Evolutionary conservation across 75 land plant genomes (phyloP), one percentile per base, ranked within the genome.

Genomic region (Cryptomeria japonica): DNA sequence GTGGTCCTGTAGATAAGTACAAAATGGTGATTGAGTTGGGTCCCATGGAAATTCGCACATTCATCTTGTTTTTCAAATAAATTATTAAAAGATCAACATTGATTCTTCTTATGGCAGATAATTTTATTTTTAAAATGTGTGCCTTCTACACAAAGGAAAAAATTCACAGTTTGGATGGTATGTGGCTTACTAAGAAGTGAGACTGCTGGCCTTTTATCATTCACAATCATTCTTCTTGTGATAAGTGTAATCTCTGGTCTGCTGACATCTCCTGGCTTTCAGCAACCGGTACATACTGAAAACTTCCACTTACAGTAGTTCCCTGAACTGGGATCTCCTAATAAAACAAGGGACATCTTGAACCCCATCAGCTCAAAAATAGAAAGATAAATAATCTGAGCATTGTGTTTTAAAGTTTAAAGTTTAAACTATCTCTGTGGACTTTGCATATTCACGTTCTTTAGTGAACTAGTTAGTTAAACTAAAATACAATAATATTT

Each of bases 41-140:
- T 10, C 99, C 99, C 16, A 97, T 97, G 99, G 99, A 97, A 87
- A 95, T 97, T 53, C 95, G 99, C 22, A 97, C 96, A 31, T 96
- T 97, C 80, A 16, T 92, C 14, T 10, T 94, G 19, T 68, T 88
- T 0, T 90, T 95, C 80, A 86, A 89, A 34, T 84, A 84, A 25
- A 64, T 25, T 25, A 25, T 64, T 22, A 64, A 25, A 28, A 64
- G 31, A 64, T 51, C 55, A 13, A 25, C 70, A 64, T 64, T 64
- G 70, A 28, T 64, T 64, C 70, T 64, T n/a, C 70, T 25, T 25
- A 64, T 25, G 31, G 70, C 8, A 5, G n/a, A 64, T 5, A 64
- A 22, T 64, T 64, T 64, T 25, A 22, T 64, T 64, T 64, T 28
- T 1, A 25, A 64, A 64, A 64, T 28, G 31, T 5, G 28, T 64